Base-by-base conservation (phyloP, 2,329 filamentous ascomycete genomes). In the Penicillium sp. region DNA sequence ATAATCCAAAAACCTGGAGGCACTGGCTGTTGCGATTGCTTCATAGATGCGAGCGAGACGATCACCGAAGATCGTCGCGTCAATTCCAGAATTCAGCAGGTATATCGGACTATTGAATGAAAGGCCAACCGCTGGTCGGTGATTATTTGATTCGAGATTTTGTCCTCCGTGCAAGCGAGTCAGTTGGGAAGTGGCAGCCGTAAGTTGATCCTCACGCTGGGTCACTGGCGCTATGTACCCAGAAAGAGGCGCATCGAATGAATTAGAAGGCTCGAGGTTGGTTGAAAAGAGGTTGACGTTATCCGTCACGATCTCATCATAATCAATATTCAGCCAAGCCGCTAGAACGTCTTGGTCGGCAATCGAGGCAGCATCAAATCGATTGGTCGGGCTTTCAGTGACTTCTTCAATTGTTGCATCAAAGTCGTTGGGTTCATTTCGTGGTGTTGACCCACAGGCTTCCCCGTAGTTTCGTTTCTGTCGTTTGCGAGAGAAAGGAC, bases 81-180 rank as follows among this genome's bases (percentile, higher is more conserved):
- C 53, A 41, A 65, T 44, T 35, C 49, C 61, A 3, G 63, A 63
- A 38, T 64, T 67, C n/a, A 67, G 46, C n/a, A 67, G 40, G 47
- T 56, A 36, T n/a, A 67, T 47, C 1, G 65, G 64, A 11, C 64
- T 67, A 25, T 48, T 52, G 11, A 52, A 50, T 33, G 61, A 59
- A 28, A 58, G 50, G 6, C 62, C 59, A 14, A 58, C 10, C 0
- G 6, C 10, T 8, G 41, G 25, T 14, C 12, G 31, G 1, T 58
- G 19, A 25, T 25, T 31, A 5, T 28, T 36, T 42, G 14, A 25
- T 12, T 16, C 30, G 14, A 2, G 8, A 5, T n/a, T 35, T 9
- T 36, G 22, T 3, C 17, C 19, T 31, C 3, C n/a, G 1, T 25
- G 38, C 8, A 30, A 31, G 7, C 26, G 17, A 22, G 16, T 45